Conservation (phyloP, 108 stramenopile genomes). For the Skeletonema menzelii region DNA sequence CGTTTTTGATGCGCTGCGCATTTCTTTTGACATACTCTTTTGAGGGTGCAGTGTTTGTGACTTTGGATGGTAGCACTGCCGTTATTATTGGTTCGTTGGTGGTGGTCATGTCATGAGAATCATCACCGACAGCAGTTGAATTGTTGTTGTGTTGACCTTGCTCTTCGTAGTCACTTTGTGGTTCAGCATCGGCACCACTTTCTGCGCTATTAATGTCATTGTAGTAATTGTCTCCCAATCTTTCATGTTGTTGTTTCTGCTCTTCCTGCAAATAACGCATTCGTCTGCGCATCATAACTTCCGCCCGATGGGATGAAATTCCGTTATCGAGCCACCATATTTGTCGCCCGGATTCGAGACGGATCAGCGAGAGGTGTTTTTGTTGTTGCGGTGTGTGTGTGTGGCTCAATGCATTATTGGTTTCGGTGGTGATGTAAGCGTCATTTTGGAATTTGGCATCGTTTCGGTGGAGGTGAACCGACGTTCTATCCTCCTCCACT, state of each 20-base stretch:
- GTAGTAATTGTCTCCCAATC: not conserved
- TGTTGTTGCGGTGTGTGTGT: not conserved
- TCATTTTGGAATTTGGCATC: not conserved
- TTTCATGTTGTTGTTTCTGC: not conserved
- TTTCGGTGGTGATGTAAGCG: not conserved
- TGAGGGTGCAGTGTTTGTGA: not conserved
- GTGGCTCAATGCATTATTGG: not conserved
- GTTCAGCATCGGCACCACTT: not conserved
- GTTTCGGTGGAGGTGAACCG: not conserved
- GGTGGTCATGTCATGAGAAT: not conserved
- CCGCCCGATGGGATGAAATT: not conserved
- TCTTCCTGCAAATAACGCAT: conserved; percentile 8
- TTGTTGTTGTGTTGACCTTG: not conserved
- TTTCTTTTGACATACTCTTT: not conserved
- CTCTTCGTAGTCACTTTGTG: not conserved
- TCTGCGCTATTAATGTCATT: not conserved
- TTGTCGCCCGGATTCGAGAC: not conserved
- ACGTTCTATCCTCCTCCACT: not conserved
- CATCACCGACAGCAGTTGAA: not conserved
- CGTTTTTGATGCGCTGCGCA: not conserved
- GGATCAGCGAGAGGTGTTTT: conserved; percentile 2
- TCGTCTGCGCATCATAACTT: conserved; percentile 10
- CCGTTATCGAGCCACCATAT: conserved; percentile 14
- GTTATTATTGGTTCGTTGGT: not conserved
- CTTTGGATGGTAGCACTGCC: not conserved